These are phyloP conservation scores for Fusarium decemcellulare DNA, from an alignment of 2,329 filamentous ascomycete genomes.

Conservation along the genomic window DNA sequence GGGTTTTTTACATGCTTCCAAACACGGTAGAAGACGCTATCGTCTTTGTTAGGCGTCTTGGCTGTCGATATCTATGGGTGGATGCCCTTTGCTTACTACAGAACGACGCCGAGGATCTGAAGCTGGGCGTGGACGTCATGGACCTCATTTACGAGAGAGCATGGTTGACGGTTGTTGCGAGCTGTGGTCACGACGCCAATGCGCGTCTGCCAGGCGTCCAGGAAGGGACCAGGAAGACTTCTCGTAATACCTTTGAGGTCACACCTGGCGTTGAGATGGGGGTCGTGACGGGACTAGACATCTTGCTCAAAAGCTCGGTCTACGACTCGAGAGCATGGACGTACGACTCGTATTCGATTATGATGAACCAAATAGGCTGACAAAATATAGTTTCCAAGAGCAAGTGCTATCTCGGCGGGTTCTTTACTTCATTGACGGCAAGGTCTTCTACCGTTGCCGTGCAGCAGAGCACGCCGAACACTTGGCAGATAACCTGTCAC, in stretches of 20 bases:
- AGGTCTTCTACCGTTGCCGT: slow-evolving; percentile 21
- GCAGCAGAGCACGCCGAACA: slow-evolving; percentile 3
- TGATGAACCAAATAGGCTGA: background rate
- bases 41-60: background rate
- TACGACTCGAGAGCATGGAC: slow-evolving; percentile 24
- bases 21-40: slow-evolving; percentile 14
- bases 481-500: background rate
- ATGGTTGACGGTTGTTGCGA: slow-evolving; percentile 26
- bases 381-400: slow-evolving; percentile 16
- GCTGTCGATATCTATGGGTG: slow-evolving; percentile 19
- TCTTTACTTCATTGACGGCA: slow-evolving; percentile 13
- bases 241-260: background rate
- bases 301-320: background rate
- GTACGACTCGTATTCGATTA: background rate
- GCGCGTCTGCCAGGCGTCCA: slow-evolving; percentile 5
- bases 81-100: slow-evolving; percentile 14
- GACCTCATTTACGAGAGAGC: slow-evolving; percentile 26
- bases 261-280: slow-evolving; percentile 6
- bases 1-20: background rate
- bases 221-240: background rate
- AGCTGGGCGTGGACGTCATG: slow-evolving; percentile 13
- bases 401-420: slow-evolving; percentile 3
- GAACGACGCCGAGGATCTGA: slow-evolving; percentile 8
- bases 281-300: background rate
- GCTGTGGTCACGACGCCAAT: slow-evolving; percentile 20